Evolutionary conservation across 306 rosid species (phyloP).

Genomic region (Ormosia emarginata): DNA sequence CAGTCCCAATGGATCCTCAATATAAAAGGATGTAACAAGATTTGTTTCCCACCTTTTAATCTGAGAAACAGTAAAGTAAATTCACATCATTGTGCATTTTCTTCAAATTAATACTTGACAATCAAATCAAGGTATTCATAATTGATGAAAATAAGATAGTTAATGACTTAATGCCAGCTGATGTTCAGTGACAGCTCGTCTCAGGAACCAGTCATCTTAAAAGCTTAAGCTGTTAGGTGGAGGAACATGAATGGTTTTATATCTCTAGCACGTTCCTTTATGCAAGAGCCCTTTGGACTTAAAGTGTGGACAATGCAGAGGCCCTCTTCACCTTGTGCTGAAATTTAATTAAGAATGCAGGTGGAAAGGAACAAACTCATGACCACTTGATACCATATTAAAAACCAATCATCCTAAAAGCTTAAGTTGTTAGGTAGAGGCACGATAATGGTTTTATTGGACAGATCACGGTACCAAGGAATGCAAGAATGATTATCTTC

Average conservation of each 20-base stretch:
- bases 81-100: conserved; percentile 1
- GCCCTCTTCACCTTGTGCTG: background rate
- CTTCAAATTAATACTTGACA: background rate
- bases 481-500: background rate
- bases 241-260: background rate
- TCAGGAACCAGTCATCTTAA: background rate
- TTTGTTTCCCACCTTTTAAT: background rate
- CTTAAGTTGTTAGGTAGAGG: background rate
- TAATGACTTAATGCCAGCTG: background rate
- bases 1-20: conserved; percentile 1
- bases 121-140: background rate
- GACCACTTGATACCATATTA: background rate
- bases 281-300: background rate
- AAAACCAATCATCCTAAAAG: background rate
- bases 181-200: background rate
- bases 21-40: background rate
- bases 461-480: background rate
- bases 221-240: background rate
- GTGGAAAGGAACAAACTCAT: background rate
- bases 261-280: background rate
- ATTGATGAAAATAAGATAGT: conserved; percentile 5
- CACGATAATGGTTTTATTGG: background rate
- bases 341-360: background rate
- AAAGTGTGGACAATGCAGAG: background rate
- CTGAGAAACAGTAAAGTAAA: background rate